Evolutionary conservation across 352 stramenopile genomes (phyloP).

Genomic region (Aphanomyces invadans): DNA sequence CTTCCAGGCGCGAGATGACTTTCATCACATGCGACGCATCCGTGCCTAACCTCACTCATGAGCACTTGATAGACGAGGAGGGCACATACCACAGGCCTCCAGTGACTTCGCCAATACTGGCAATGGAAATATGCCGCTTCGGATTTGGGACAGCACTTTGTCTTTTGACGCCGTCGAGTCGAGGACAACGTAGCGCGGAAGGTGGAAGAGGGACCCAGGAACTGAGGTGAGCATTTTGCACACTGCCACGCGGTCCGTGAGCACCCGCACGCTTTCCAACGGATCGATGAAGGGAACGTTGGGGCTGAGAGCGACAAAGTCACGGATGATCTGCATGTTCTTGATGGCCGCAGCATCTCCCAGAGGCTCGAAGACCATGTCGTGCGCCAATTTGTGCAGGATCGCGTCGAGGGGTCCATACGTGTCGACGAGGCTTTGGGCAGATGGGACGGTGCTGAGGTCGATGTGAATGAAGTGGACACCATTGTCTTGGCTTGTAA

Average conservation of each 20-base stretch:
- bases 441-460: slow-evolving; percentile 36
- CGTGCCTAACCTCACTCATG: slow-evolving; percentile 35
- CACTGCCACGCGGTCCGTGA: slow-evolving; percentile 56
- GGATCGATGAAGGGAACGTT: slow-evolving; percentile 55
- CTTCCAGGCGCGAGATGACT: slow-evolving; percentile 55
- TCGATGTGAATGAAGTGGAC: slow-evolving; percentile 74
- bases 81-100: slow-evolving; percentile 62
- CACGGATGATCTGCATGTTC: slow-evolving; percentile 48
- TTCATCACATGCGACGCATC: slow-evolving; percentile 79
- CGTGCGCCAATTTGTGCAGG: slow-evolving; percentile 76
- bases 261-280: slow-evolving; percentile 52
- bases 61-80: neutral
- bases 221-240: slow-evolving; percentile 44
- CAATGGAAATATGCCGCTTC: slow-evolving; percentile 36
- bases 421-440: slow-evolving; percentile 32
- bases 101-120: slow-evolving; percentile 80
- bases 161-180: slow-evolving; percentile 28
- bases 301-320: slow-evolving; percentile 38
- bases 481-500: slow-evolving; percentile 35
- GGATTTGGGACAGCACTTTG: slow-evolving; percentile 33
- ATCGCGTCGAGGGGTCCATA: slow-evolving; percentile 52
- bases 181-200: slow-evolving; percentile 48
- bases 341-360: slow-evolving; percentile 37
- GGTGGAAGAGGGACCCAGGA: slow-evolving; percentile 32
- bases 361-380: slow-evolving; percentile 67